A percentile compares a stretch with the other conserved stretches of the same genome.
Evolutionary conservation across 371 early-diverging fungal genomes (phyloP).

Genomic region (Haplosporangium sp.): DNA sequence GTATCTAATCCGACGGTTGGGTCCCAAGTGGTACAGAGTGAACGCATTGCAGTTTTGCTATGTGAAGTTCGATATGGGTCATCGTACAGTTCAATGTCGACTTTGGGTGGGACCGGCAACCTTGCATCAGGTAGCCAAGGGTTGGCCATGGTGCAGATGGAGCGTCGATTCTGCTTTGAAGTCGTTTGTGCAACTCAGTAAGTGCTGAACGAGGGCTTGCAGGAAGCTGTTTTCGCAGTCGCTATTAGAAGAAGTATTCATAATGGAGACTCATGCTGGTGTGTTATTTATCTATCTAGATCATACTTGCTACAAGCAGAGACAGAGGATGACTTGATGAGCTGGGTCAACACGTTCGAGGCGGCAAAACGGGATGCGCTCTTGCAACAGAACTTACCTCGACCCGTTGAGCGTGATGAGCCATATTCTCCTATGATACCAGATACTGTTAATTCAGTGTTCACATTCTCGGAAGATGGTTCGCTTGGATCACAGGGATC

Average conservation of each 20-base stretch:
- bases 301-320: slow-evolving; percentile 75
- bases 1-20: slow-evolving; percentile 61
- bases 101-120: slow-evolving; percentile 38
- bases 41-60: slow-evolving; percentile 68
- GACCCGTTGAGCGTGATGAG: slow-evolving; percentile 32
- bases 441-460: slow-evolving; percentile 24
- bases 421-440: slow-evolving; percentile 48
- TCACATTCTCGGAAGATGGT: slow-evolving; percentile 43
- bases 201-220: slow-evolving; percentile 15
- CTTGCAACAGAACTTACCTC: slow-evolving; percentile 32
- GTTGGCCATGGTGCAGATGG: slow-evolving; percentile 59
- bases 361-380: slow-evolving; percentile 61
- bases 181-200: slow-evolving; percentile 73
- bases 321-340: slow-evolving; percentile 74
- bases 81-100: slow-evolving; percentile 25
- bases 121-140: slow-evolving; percentile 48
- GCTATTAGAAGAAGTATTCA: too few species aligned
- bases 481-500: slow-evolving; percentile 4
- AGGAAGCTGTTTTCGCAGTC: too few species aligned
- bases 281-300: slow-evolving; percentile 6
- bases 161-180: slow-evolving; percentile 81
- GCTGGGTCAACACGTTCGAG: slow-evolving; percentile 76
- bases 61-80: slow-evolving; percentile 67
- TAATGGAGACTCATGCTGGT: too few species aligned
- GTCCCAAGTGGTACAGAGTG: slow-evolving; percentile 66